These are phyloP conservation scores for Grifola frondosa DNA, from an alignment of 1,284 basidiomycete genomes.

Conservation along the genomic window DNA sequence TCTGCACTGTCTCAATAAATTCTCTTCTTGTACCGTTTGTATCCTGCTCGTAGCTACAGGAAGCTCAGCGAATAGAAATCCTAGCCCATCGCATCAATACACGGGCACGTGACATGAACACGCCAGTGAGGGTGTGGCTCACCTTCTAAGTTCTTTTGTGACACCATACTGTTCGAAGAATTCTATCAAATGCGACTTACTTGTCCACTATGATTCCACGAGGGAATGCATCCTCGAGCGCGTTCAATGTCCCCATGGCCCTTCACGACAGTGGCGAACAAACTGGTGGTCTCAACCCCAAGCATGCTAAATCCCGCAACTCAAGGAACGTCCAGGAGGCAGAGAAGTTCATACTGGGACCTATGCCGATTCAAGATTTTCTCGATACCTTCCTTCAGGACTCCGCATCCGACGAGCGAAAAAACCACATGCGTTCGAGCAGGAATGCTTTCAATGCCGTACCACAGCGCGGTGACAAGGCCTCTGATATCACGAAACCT, in stretches of 20 bases:
- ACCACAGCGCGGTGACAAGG: not conserved
- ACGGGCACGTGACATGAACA: no score
- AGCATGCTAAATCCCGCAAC: not conserved
- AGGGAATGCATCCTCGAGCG: no score
- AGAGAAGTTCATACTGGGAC: not conserved
- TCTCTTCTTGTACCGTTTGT: no score
- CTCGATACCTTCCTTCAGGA: not conserved
- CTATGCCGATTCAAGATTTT: not conserved
- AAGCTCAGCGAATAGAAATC: no score
- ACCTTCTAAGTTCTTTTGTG: no score
- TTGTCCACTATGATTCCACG: no score
- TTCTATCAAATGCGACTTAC: no score
- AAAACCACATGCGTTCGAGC: not conserved
- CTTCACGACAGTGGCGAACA: constrained; percentile 1
- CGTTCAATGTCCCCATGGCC: constrained; percentile 6
- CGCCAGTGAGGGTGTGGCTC: no score
- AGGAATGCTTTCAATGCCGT: not conserved
- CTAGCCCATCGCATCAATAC: no score
- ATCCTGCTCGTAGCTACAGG: no score
- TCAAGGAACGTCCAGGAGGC: not conserved
- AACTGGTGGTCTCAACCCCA: not conserved
- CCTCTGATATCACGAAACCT: not conserved
- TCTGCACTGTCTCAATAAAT: constrained; percentile 6
- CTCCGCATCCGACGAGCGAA: not conserved
- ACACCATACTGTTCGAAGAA: no score